Evolutionary conservation across 2,329 filamentous ascomycete genomes (phyloP).

Genomic region (Bretziella fagacearum): DNA sequence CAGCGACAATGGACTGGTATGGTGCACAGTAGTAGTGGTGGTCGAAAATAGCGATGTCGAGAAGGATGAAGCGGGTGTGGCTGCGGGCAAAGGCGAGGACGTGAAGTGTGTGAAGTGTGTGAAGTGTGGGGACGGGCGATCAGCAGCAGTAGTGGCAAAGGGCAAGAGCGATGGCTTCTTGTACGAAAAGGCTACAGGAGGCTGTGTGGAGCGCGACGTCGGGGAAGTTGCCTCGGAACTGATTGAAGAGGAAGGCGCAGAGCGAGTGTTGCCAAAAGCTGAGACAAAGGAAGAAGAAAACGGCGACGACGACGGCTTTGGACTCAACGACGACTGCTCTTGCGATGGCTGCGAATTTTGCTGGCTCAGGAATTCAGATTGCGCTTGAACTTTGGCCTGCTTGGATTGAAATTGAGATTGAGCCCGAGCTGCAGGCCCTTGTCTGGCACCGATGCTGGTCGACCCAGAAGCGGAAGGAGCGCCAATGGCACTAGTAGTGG

Average conservation of each 20-base stretch:
- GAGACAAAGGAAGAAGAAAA: not conserved
- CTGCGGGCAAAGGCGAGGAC: not conserved
- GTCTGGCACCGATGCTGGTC: conserved; percentile 3
- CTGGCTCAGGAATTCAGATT: conserved; percentile 3
- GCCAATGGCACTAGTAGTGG: not conserved
- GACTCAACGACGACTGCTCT: not conserved
- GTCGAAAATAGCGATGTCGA: not conserved
- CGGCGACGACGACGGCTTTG: not conserved
- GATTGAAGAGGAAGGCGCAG: not conserved
- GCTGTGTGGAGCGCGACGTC: not conserved
- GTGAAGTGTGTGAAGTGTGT: not conserved
- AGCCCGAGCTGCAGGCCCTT: conserved; percentile 1
- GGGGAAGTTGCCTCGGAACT: not conserved
- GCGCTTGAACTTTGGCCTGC: conserved; percentile 4
- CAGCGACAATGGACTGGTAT: not conserved
- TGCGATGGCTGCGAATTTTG: not conserved
- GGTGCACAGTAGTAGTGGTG: not conserved
- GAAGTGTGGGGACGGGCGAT: not conserved
- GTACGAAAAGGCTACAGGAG: not conserved
- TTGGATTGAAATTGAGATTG: conserved; percentile 8
- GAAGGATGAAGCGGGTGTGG: not conserved
- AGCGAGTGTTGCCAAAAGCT: not conserved
- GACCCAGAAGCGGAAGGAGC: conserved; percentile 6
- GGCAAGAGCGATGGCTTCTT: not conserved
- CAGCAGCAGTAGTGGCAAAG: not conserved